A percentile compares a stretch with the other conserved stretches of the same genome.
Evolutionary conservation across 148 eudicot genomes (phyloP).

Genomic region (Camellia sinensis): DNA sequence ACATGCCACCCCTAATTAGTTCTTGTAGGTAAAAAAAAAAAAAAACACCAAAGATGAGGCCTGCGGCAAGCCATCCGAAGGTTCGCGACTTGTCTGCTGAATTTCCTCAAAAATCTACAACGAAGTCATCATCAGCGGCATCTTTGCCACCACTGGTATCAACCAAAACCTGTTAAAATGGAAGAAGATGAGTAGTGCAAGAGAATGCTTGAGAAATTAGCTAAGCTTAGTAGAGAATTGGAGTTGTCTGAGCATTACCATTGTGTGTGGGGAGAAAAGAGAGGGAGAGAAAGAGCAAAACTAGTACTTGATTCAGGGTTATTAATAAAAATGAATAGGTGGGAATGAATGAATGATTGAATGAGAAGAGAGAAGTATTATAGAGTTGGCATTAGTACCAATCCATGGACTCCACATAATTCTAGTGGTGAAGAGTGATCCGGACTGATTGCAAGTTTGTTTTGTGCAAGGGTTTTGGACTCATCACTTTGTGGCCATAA

Average conservation of each 20-base stretch:
- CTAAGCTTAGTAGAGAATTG: neutral
- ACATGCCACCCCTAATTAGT: neutral
- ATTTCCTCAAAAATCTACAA: constrained; percentile 68
- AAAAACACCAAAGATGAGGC: constrained; percentile 76
- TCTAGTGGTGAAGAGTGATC: neutral
- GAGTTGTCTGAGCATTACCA: constrained; percentile 5
- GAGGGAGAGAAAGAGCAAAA: neutral
- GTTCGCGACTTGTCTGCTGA: constrained; percentile 74
- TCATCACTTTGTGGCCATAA: neutral
- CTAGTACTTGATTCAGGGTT: neutral
- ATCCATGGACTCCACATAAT: neutral
- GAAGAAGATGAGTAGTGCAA: neutral
- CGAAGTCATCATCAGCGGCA: constrained; percentile 25
- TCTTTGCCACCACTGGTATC: constrained; percentile 38
- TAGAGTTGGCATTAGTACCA: neutral
- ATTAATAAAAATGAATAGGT: neutral
- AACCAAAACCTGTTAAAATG: constrained; percentile 50
- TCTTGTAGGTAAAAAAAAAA: neutral
- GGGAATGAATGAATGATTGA: neutral
- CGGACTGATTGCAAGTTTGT: neutral
- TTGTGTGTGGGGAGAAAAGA: neutral
- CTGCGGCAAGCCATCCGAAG: constrained; percentile 96
- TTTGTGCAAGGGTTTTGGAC: constrained; percentile 1
- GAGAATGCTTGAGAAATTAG: neutral
- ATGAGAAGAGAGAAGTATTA: neutral